A percentile compares a stretch with the other conserved stretches of the same genome.
Evolutionary conservation across 1,284 basidiomycete genomes (phyloP).

Genomic region (Phellopilus nigrolimitatus): DNA sequence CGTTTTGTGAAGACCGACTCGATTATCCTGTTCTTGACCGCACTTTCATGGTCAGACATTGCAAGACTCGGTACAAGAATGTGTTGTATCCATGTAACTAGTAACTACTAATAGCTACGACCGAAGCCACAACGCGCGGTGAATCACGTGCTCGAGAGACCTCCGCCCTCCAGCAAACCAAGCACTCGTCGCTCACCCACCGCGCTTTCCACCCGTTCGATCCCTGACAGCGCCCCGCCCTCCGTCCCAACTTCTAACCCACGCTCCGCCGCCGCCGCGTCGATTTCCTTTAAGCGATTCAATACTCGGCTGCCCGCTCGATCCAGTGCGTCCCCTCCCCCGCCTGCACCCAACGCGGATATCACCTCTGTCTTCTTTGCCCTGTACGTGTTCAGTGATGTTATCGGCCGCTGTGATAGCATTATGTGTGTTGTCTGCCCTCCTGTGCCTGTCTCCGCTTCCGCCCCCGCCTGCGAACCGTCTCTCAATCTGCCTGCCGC

Average conservation of each 20-base stretch:
- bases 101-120: not conserved
- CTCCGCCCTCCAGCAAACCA: constrained; percentile 40
- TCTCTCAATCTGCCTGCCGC: constrained; percentile 2
- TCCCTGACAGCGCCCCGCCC: constrained; percentile 40
- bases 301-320: constrained; percentile 46
- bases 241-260: constrained; percentile 40
- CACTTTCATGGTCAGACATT: constrained; percentile 53
- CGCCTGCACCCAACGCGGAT: constrained; percentile 28
- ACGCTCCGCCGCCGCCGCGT: constrained; percentile 39
- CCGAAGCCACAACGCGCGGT: not conserved
- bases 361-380: constrained; percentile 39
- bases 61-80: not conserved
- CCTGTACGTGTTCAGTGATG: constrained; percentile 37
- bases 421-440: constrained; percentile 32
- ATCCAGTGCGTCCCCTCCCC: constrained; percentile 27
- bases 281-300: constrained; percentile 47
- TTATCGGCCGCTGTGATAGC: constrained; percentile 33
- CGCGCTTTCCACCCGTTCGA: constrained; percentile 47
- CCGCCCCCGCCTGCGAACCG: no score
- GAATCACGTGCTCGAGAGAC: constrained; percentile 16
- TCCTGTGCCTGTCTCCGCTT: not conserved
- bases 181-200: constrained; percentile 40
- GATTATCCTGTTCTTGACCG: constrained; percentile 64
- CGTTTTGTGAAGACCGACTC: constrained; percentile 77
- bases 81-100: not conserved